Percentiles rank a stretch among this genome's conserved stretches.
Conservation (phyloP, 768 basidiomycete genomes). For the Tylopilus vinaceipallidus region DNA sequence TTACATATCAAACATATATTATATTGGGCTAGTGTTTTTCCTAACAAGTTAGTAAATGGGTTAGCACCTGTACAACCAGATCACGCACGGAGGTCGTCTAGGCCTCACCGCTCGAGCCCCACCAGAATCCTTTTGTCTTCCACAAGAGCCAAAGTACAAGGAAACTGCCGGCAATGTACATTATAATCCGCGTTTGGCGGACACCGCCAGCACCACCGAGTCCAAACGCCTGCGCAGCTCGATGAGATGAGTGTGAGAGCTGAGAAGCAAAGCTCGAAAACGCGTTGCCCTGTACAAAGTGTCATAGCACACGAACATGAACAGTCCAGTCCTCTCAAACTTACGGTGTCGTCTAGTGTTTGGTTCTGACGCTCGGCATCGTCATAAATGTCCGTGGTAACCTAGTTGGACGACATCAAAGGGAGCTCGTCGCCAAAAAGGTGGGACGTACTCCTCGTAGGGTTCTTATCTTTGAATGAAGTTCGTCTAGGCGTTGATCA, state of each 20-base stretch:
- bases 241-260: slow-evolving; percentile 63
- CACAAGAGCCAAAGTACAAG: slow-evolving; percentile 55
- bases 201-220: slow-evolving; percentile 56
- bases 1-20: no score
- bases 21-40: no score
- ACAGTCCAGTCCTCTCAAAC: slow-evolving; percentile 22
- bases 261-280: slow-evolving; percentile 65
- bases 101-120: slow-evolving; percentile 18
- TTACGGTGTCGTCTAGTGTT: slow-evolving; percentile 72
- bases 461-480: slow-evolving; percentile 82
- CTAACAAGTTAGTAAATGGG: neutral
- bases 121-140: slow-evolving; percentile 53
- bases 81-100: slow-evolving; percentile 18
- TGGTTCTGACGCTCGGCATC: slow-evolving; percentile 83
- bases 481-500: slow-evolving; percentile 77
- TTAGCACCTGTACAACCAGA: neutral
- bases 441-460: slow-evolving; percentile 63
- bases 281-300: slow-evolving; percentile 48
- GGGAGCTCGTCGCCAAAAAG: neutral
- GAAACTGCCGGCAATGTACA: slow-evolving; percentile 55
- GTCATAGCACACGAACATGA: neutral
- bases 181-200: slow-evolving; percentile 66
- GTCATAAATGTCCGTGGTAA: slow-evolving; percentile 85
- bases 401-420: slow-evolving; percentile 38
- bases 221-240: slow-evolving; percentile 74